Evolutionary conservation across 352 stramenopile genomes (phyloP), one percentile per base, ranked within the genome.

Genomic region (Phytopythium kandeliae): DNA sequence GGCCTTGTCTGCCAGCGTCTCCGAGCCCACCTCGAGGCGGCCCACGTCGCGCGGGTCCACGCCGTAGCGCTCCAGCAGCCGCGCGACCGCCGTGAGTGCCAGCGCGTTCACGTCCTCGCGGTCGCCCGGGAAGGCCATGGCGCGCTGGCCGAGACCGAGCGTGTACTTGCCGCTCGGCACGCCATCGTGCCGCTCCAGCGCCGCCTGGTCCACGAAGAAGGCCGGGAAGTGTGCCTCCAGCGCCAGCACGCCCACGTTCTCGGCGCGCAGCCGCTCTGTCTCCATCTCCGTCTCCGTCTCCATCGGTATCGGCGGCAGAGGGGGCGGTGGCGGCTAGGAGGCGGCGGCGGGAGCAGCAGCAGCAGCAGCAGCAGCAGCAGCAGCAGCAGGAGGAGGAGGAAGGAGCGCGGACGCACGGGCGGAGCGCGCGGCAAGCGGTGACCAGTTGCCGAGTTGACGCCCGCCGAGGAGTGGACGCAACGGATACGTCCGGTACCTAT

Each of bases 141-240:
- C 71, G 35, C 81, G 49, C 51, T 88, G 74, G 7, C 71, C 74
- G 21, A 89, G 67, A 1, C 77, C 74, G 41, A 89, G 49, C 47
- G 78, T 83, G 59, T 89, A 89, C 55, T 90, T 90, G 51, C 78
- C 78, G 17, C 62, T 69, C 30, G 74, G 34, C 28, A 85, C 78
- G 53, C 91, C 89, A 36, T 98, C 84, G 64, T 96, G 93, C 37
- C 75, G 49, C 67, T 99, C 97, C 38, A 99, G 78, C 55, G 97
- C 89, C n/a, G 72, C 64, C 85, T 99, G 96, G 28, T 69, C 68
- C 25, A 99, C 89, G 65, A 91, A 98, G 11, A 85, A 96, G 28
- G 67, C 81, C 21, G 96, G 96, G 50, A 97, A 97, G 74, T 99
- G 98, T 22, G 97, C 82, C 69, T 99, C 96, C 62, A 98, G 92